Base-by-base conservation (phyloP, 2,329 filamentous ascomycete genomes). In the Metarhizium sp. region DNA sequence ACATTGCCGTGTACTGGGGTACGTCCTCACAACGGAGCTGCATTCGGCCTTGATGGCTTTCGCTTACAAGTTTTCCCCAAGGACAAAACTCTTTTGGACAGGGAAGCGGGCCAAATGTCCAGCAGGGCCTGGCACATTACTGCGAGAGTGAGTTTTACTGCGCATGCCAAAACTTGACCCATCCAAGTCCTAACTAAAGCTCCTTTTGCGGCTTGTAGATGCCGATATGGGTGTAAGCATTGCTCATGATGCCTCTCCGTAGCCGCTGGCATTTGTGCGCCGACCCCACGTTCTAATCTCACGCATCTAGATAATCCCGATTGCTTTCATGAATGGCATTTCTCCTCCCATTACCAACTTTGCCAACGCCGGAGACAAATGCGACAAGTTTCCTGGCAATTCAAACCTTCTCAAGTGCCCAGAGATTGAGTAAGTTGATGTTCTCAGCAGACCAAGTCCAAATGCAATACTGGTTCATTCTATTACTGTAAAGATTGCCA, bases 1-100 rank as follows among this genome's bases (percentile, higher is more conserved):
- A 86, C 62, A 64, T 88, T 55, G 83, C 79, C 30, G 74, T 87
- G 1, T 88, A 88, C 67, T 88, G 85, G 85, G 85, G 84, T 72
- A 69, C 61, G 68, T 54, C 14, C 8, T 16, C 29, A 34, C 14
- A 49, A 4, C 20, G 2, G 8, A 20, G 42, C 42, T 20, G n/a
- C 1, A 7, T 34, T 34, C 16, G 42, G n/a, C n/a, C 18, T 45
- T 25, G 16, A 38, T 48, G n/a, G 25, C 45, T 29, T 48, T n/a
- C 20, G 25, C 45, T 48, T 20, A 48, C 45, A 30, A 6, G n/a
- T 25, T 25, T 20, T 48, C 57, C 72, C 71, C 40, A 73, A 73
- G 71, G 78, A 6, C 85, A 88, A 64, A 87, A 88, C 65, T 87
- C 84, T 0, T 76, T 73, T 59, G 70, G 73, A 10, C 71, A 75